A percentile compares a stretch with the other conserved stretches of the same genome.
phyloP scores from a whole-genome alignment of 768 basidiomycete species.

The Amanita pseudoporphyria region DNA sequence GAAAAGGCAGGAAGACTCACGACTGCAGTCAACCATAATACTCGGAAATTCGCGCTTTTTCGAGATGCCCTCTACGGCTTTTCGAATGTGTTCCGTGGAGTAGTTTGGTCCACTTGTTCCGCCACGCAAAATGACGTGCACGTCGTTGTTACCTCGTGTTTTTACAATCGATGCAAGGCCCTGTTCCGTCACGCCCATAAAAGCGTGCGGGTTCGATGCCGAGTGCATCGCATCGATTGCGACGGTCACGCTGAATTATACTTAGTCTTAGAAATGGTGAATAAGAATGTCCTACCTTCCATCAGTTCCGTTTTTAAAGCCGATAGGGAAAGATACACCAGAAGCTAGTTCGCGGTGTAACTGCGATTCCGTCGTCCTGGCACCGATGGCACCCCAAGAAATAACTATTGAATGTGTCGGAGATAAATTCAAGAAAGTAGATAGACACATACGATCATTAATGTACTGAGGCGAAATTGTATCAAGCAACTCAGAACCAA shows the following conservation, averaged over 20 bases:
- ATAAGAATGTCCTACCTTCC: slow-evolving; percentile 46
- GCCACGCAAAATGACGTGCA: slow-evolving; percentile 94
- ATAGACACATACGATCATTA: slow-evolving; percentile 49
- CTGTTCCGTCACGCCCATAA: slow-evolving; percentile 88
- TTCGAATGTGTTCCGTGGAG: slow-evolving; percentile 57
- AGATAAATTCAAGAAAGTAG: neutral
- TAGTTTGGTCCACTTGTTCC: slow-evolving; percentile 90
- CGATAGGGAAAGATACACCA: slow-evolving; percentile 95
- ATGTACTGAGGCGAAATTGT: slow-evolving; percentile 72
- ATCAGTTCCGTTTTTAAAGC: slow-evolving; percentile 99
- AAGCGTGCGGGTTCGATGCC: slow-evolving; percentile 86
- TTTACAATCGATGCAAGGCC: slow-evolving; percentile 94
- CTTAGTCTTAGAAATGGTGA: neutral
- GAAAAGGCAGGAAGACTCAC: slow-evolving; percentile 29
- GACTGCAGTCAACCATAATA: slow-evolving; percentile 85
- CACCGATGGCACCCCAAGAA: slow-evolving; percentile 95
- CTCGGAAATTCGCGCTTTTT: slow-evolving; percentile 59
- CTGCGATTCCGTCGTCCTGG: slow-evolving; percentile 95
- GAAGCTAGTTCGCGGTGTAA: slow-evolving; percentile 95
- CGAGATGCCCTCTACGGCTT: slow-evolving; percentile 49
- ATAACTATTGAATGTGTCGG: slow-evolving; percentile 33
- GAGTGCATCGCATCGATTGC: slow-evolving; percentile 97
- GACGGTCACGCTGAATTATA: slow-evolving; percentile 51
- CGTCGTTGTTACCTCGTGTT: slow-evolving; percentile 75
- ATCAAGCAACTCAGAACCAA: slow-evolving; percentile 91